Evolutionary conservation across 306 rosid species (phyloP).

Genomic region (Benincasa hispida): DNA sequence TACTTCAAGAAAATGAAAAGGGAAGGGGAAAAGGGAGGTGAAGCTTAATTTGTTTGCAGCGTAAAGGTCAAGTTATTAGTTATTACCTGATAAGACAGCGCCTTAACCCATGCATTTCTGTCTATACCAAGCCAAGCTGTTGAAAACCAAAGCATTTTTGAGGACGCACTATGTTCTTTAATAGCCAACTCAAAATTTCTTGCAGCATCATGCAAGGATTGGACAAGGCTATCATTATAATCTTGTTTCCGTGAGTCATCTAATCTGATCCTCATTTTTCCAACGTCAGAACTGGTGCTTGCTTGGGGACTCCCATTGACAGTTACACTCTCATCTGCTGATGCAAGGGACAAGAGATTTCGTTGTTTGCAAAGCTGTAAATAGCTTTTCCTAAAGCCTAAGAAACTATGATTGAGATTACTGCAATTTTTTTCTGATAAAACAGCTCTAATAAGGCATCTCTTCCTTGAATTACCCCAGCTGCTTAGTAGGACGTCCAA

Average conservation of each 20-base stretch:
- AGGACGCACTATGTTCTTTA: constrained; percentile 51
- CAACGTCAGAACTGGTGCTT: constrained; percentile 50
- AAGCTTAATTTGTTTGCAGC: not conserved
- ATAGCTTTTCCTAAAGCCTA: constrained; percentile 31
- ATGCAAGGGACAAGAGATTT: constrained; percentile 32
- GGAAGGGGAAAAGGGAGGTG: not conserved
- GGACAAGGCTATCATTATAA: constrained; percentile 66
- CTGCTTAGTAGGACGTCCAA: constrained; percentile 34
- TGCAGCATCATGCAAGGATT: constrained; percentile 75
- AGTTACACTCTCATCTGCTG: constrained; percentile 69
- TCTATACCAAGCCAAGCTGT: constrained; percentile 86
- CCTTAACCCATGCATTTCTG: constrained; percentile 80
- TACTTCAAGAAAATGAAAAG: not conserved
- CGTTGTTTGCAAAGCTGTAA: constrained; percentile 29
- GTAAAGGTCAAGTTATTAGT: not conserved
- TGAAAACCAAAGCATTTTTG: constrained; percentile 57
- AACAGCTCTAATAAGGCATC: constrained; percentile 34
- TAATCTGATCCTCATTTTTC: constrained; percentile 50
- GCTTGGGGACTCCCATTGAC: constrained; percentile 71
- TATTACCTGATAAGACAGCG: constrained; percentile 75
- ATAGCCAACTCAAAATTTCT: constrained; percentile 85
- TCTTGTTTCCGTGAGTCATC: constrained; percentile 60
- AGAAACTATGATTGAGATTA: constrained; percentile 10
- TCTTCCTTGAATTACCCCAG: constrained; percentile 60
- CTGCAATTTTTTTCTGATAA: constrained; percentile 21